Conservation (phyloP, 2,329 filamentous ascomycete genomes). For the Fusarium compactum region DNA sequence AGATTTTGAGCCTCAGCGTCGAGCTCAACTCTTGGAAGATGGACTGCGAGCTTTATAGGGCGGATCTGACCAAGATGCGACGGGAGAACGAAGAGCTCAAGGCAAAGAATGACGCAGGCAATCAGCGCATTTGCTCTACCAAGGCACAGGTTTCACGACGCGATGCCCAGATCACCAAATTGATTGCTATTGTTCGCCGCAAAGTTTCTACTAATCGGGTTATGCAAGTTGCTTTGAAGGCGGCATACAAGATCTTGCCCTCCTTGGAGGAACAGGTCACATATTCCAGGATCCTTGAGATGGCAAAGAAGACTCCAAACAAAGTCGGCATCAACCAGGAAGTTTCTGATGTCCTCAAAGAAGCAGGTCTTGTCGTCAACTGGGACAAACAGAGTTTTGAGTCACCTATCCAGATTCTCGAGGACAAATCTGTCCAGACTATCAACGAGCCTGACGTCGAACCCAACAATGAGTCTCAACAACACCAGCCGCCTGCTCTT, state of each 20-base stretch:
- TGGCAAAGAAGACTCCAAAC: background rate
- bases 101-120: background rate
- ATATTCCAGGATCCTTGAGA: background rate
- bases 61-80: background rate
- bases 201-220: slow-evolving; percentile 8
- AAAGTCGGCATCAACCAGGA: background rate
- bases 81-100: background rate
- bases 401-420: background rate
- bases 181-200: slow-evolving; percentile 9
- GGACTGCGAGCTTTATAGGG: background rate
- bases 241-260: slow-evolving; percentile 13
- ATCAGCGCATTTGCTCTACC: background rate
- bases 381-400: no score
- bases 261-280: background rate
- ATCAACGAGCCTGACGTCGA: background rate
- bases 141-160: background rate
- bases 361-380: background rate
- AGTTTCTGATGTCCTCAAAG: background rate
- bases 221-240: slow-evolving; percentile 6
- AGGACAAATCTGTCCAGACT: background rate
- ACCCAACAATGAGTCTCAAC: background rate
- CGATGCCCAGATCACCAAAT: background rate
- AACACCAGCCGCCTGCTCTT: no score
- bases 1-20: background rate
- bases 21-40: background rate